Evolutionary conservation across 306 rosid genomes (phyloP).

Genomic region (Vigna mungo): DNA sequence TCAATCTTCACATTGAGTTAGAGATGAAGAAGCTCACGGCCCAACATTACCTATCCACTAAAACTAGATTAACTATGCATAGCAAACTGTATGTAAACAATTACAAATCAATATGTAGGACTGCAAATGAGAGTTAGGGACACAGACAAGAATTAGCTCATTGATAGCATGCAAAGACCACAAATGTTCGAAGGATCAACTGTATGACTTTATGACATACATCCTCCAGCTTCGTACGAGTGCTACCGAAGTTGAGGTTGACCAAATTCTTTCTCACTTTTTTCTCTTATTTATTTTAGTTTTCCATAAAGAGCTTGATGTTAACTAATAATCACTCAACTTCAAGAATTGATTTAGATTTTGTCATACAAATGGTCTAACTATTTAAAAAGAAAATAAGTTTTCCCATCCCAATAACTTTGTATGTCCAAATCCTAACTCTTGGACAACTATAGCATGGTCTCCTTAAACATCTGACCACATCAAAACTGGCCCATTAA

Average conservation of each 20-base stretch:
- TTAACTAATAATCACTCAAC: background rate
- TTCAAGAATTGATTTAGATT: background rate
- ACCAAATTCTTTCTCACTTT: background rate
- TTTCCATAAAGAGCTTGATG: background rate
- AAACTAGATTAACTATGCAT: slow-evolving; percentile 3
- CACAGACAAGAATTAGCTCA: background rate
- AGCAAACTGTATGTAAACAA: background rate
- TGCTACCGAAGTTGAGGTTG: background rate
- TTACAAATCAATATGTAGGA: slow-evolving; percentile 5
- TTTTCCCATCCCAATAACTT: background rate
- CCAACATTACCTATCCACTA: slow-evolving; percentile 31
- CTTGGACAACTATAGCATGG: background rate
- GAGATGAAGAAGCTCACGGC: background rate
- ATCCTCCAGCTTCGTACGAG: background rate
- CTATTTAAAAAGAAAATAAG: background rate
- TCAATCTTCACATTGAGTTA: slow-evolving; percentile 23
- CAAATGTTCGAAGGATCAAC: slow-evolving; percentile 2
- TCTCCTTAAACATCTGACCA: background rate
- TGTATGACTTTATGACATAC: background rate
- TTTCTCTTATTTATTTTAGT: background rate
- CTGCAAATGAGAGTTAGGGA: background rate
- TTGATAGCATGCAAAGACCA: background rate
- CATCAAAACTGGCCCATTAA: slow-evolving; percentile 32
- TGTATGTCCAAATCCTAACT: background rate
- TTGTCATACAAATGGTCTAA: background rate